phyloP scores from a whole-genome alignment of 805 yeast genomes.

The Yarrowia sp. region DNA sequence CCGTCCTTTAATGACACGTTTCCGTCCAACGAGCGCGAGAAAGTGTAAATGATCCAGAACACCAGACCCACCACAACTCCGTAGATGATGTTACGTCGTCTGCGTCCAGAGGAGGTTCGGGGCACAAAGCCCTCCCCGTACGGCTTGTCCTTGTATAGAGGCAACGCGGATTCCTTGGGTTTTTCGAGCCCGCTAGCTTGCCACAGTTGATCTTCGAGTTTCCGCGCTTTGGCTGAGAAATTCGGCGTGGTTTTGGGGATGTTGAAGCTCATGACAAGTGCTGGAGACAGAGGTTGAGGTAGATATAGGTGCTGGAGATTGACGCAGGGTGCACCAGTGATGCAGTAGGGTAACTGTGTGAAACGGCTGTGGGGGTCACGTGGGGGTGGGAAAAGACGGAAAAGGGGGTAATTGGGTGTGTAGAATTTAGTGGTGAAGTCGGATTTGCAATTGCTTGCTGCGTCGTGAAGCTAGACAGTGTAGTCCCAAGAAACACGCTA shows the following conservation, averaged over 20 bases:
- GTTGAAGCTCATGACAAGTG: slow-evolving; percentile 27
- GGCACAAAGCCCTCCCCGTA: slow-evolving; percentile 27
- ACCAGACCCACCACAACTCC: slow-evolving; percentile 38
- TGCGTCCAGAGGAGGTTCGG: slow-evolving; percentile 2
- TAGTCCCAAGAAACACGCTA: too few species aligned
- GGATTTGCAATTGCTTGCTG: background rate
- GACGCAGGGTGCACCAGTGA: background rate
- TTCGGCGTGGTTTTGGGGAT: slow-evolving; percentile 27
- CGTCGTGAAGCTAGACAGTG: background rate
- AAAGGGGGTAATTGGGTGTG: background rate
- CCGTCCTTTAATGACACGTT: background rate
- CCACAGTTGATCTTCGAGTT: slow-evolving; percentile 28
- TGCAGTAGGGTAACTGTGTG: background rate
- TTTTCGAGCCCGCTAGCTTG: slow-evolving; percentile 24
- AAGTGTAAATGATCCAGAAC: slow-evolving; percentile 43
- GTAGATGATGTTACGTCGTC: slow-evolving; percentile 42
- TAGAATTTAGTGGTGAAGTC: background rate
- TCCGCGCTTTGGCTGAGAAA: slow-evolving; percentile 24
- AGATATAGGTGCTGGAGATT: background rate
- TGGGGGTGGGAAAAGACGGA: background rate
- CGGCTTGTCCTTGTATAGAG: slow-evolving; percentile 55
- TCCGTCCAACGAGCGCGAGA: slow-evolving; percentile 30
- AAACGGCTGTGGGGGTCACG: background rate
- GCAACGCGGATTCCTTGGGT: slow-evolving; percentile 36
- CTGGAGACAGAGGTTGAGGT: background rate